A percentile compares a stretch with the other conserved stretches of the same genome.
phyloP scores from a whole-genome alignment of 371 early-diverging fungal species.

The Apophysomyces elegans region DNA sequence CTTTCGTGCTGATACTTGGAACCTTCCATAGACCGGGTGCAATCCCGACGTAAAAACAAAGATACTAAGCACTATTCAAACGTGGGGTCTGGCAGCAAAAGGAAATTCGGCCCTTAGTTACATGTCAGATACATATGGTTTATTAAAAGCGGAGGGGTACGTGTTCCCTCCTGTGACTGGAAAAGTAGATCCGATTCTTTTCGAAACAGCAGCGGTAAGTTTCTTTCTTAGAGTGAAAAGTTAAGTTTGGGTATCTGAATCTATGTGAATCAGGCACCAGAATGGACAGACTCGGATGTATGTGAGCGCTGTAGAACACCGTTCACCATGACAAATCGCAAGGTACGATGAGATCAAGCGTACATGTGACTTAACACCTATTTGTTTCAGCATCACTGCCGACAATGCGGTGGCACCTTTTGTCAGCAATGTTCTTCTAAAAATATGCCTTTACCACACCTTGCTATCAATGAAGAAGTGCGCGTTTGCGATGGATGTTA shows the following conservation, averaged over 20 bases:
- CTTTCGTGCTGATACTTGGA: neutral
- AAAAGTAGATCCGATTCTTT: slow-evolving; percentile 67
- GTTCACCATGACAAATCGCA: slow-evolving; percentile 94
- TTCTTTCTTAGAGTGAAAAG: neutral
- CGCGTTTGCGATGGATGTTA: slow-evolving; percentile 95
- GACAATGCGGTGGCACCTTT: slow-evolving; percentile 94
- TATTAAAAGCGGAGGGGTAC: slow-evolving; percentile 75
- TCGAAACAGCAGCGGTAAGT: slow-evolving; percentile 74
- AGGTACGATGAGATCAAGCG: slow-evolving; percentile 44
- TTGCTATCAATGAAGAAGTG: slow-evolving; percentile 88
- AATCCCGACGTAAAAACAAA: slow-evolving; percentile 78
- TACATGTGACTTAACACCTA: neutral
- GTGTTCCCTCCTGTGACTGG: slow-evolving; percentile 79
- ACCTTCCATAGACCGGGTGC: slow-evolving; percentile 36
- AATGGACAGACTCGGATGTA: slow-evolving; percentile 93
- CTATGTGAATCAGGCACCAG: slow-evolving; percentile 77
- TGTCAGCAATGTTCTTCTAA: slow-evolving; percentile 93
- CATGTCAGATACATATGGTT: slow-evolving; percentile 75
- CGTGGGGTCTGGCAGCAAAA: slow-evolving; percentile 87
- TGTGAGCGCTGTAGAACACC: slow-evolving; percentile 93
- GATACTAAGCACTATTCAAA: slow-evolving; percentile 77
- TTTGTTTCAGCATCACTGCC: slow-evolving; percentile 84
- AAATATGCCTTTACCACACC: slow-evolving; percentile 79
- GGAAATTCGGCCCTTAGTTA: slow-evolving; percentile 78
- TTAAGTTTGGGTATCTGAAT: neutral